A percentile compares a stretch with the other conserved stretches of the same genome.
phyloP scores from a whole-genome alignment of 1,284 basidiomycete genomes.

The Melampsora americana region DNA sequence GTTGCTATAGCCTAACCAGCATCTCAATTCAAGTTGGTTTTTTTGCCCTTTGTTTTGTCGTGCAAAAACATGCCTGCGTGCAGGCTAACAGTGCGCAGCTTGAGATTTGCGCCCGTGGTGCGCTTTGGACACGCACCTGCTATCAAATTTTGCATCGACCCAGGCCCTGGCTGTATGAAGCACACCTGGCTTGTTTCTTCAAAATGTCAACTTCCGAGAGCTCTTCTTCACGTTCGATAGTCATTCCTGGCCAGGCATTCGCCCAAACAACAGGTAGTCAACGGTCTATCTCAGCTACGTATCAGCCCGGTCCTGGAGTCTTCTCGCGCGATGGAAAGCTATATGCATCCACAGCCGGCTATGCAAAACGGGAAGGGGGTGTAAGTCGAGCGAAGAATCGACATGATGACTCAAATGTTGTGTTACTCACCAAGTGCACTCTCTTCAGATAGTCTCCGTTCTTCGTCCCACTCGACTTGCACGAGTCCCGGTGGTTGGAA shows the following conservation, averaged over 20 bases:
- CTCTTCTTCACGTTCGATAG: not conserved
- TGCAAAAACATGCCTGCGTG: no score
- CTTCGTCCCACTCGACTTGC: slow-evolving; percentile 52
- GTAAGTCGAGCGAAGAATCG: slow-evolving; percentile 7
- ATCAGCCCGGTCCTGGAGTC: slow-evolving; percentile 28
- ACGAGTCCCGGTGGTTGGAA: slow-evolving; percentile 67
- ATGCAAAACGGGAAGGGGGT: slow-evolving; percentile 8
- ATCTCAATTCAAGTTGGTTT: no score
- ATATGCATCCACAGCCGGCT: slow-evolving; percentile 30
- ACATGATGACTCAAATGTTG: not conserved
- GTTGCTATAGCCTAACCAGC: no score
- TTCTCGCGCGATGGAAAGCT: slow-evolving; percentile 36
- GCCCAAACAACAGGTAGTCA: not conserved
- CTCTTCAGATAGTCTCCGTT: slow-evolving; percentile 32
- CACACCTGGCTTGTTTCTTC: no score
- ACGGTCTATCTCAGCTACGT: slow-evolving; percentile 1
- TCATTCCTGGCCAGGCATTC: slow-evolving; percentile 35
- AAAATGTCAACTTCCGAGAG: no score
- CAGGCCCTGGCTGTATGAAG: no score
- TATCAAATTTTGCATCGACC: no score
- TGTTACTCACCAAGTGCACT: not conserved
- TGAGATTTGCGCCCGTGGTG: no score
- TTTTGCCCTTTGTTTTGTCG: no score
- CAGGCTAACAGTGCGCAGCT: no score
- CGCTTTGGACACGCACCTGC: no score